Evolutionary conservation across 2,329 filamentous ascomycete genomes (phyloP).

Genomic region (Fusarium circinatum): DNA sequence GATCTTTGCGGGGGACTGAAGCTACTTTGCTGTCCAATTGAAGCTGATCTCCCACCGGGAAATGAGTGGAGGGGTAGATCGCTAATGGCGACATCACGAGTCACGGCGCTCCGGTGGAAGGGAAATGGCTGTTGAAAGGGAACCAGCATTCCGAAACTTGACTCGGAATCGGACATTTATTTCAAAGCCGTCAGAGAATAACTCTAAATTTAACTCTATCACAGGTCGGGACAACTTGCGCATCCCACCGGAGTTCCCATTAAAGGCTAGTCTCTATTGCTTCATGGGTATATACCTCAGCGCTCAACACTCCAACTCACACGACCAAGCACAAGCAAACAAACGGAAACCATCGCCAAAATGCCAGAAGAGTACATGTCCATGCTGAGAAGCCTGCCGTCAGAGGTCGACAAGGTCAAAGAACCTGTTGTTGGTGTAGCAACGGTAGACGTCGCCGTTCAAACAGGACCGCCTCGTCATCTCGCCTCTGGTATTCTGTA

Average conservation of each 20-base stretch:
- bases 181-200: accelerated
- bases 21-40: neutral
- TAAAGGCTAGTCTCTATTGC: too few species aligned
- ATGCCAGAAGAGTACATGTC: constrained; percentile 23
- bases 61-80: neutral
- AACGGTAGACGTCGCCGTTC: neutral
- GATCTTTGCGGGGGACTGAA: neutral
- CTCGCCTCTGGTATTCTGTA: constrained; percentile 30
- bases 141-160: too few species aligned
- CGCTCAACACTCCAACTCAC: neutral
- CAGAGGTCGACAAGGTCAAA: neutral
- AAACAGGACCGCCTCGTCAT: constrained; percentile 7
- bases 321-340: neutral
- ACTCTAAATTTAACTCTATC: too few species aligned
- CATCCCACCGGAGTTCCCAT: neutral
- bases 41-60: neutral
- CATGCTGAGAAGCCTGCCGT: neutral
- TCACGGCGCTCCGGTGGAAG: neutral
- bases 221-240: neutral
- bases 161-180: accelerated
- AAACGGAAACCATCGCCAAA: neutral
- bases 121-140: accelerated
- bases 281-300: neutral
- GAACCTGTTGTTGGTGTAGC: neutral
- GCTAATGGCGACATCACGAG: neutral